Evolutionary conservation across 2,329 filamentous ascomycete genomes (phyloP), one percentile per base, ranked within the genome.

Genomic region (Ophiostoma triangulosporum): DNA sequence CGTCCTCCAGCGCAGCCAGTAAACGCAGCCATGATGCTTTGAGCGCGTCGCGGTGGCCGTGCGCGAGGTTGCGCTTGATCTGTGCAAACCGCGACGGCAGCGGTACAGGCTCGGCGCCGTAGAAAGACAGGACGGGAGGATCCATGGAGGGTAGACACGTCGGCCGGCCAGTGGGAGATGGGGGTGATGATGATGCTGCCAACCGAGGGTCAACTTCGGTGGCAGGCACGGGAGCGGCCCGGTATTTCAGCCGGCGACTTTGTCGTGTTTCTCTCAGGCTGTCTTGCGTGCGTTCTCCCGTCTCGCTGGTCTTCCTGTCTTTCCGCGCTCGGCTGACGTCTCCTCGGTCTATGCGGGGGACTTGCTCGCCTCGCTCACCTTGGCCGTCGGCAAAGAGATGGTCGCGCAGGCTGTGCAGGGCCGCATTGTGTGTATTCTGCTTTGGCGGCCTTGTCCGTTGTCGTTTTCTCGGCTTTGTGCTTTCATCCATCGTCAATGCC

Each of bases 71-170:
- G 53, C 70, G 71, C 64, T 81, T 81, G 61, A 80, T 71, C 57
- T 72, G 70, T 48, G 73, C 74, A 58, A 80, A 81, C 27, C 78
- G 74, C 43, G 70, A 71, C n/a, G 77, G 77, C 7, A 81, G 66
- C n/a, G 76, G 75, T 20, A 79, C 73, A 8, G 75, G 74, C 60
- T 78, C 72, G 14, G 73, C 71, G 62, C 76, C 75, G 70, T 77
- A 79, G 58, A 78, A 78, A 1, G 75, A 77, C 48, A 78, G 64
- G 50, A 77, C 71, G 17, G 75, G 74, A 8, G 71, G 68, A 54
- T 76, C 73, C 66, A 73, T 73, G 61, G 59, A n/a, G 14, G 26
- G 24, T 26, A n/a, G 27, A 4, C 20, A 43, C 38, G 38, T 17
- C 4, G 38, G 38, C 38, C 22, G 12, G 11, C 38, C 38, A 4